Percentiles rank a stretch among this genome's conserved stretches.
phyloP scores from a whole-genome alignment of 176 grass and related monocot species.

The Triticum monococcum region DNA sequence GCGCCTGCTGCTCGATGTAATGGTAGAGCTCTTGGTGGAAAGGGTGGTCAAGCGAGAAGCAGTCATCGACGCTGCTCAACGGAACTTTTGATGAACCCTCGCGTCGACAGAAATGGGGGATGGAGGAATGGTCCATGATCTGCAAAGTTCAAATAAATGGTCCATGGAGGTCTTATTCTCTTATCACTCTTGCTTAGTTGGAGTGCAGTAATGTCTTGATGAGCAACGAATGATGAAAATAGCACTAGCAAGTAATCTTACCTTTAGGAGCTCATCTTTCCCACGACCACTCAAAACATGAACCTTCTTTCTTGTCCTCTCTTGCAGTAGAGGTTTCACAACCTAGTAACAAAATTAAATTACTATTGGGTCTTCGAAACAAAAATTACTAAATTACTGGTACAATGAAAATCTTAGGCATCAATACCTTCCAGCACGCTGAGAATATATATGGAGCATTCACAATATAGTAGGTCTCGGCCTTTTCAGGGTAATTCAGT shows the following conservation, averaged over 20 bases:
- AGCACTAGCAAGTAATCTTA: conserved; percentile 17
- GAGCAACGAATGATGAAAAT: background rate
- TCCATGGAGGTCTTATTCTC: background rate
- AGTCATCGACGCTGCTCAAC: conserved; percentile 20
- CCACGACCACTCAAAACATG: conserved; percentile 71
- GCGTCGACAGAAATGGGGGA: conserved; percentile 78
- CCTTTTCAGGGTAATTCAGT: conserved; percentile 93
- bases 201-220: background rate
- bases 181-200: background rate
- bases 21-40: conserved; percentile 89
- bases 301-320: conserved; percentile 89
- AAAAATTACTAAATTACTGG: background rate
- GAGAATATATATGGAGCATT: conserved; percentile 97
- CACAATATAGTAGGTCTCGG: conserved; percentile 87
- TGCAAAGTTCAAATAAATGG: conserved; percentile 37
- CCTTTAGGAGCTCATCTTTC: conserved; percentile 83
- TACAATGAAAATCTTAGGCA: background rate
- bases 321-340: conserved; percentile 95
- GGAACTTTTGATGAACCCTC: conserved; percentile 58
- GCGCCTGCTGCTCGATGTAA: conserved; percentile 71
- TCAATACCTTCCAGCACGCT: conserved; percentile 84
- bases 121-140: conserved; percentile 84
- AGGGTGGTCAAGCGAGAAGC: conserved; percentile 72
- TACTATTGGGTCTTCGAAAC: background rate
- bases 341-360: conserved; percentile 47